Evolutionary conservation across 106 monocot genomes (phyloP).

Genomic region (Dioscorea dumetorum): DNA sequence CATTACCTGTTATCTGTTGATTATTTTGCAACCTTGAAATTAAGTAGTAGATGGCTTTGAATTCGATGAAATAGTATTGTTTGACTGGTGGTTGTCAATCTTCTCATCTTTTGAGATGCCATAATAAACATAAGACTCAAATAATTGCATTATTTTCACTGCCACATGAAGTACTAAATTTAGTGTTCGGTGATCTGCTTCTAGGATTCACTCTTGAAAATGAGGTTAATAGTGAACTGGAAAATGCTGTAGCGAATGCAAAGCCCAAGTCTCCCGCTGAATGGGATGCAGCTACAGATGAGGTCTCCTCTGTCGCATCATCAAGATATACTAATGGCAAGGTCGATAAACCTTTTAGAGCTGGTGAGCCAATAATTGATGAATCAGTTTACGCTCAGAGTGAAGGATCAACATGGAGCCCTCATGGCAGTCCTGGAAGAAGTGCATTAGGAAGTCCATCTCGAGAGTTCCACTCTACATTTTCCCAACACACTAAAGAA

Average conservation of each 20-base stretch:
- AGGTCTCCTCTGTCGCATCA: conserved; percentile 31
- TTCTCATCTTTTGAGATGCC: too few species aligned
- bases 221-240: conserved; percentile 41
- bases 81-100: too few species aligned
- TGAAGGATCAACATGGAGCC: conserved; percentile 54
- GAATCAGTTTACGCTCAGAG: conserved; percentile 40
- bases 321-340: conserved; percentile 26
- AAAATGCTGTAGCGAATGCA: conserved; percentile 31
- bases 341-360: conserved; percentile 15
- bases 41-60: too few species aligned
- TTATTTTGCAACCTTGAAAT: too few species aligned
- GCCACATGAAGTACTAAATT: too few species aligned
- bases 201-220: conserved; percentile 67
- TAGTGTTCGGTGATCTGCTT: not conserved
- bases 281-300: conserved; percentile 25
- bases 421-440: conserved; percentile 48
- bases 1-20: too few species aligned
- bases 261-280: conserved; percentile 26
- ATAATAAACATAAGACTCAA: too few species aligned
- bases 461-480: conserved; percentile 24
- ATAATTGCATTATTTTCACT: too few species aligned
- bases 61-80: too few species aligned
- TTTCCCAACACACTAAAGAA: conserved; percentile 49
- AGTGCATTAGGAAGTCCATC: conserved; percentile 61
- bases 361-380: conserved; percentile 13